Conservation (phyloP, 75 land plant species). For the Cunninghamia lanceolata region DNA sequence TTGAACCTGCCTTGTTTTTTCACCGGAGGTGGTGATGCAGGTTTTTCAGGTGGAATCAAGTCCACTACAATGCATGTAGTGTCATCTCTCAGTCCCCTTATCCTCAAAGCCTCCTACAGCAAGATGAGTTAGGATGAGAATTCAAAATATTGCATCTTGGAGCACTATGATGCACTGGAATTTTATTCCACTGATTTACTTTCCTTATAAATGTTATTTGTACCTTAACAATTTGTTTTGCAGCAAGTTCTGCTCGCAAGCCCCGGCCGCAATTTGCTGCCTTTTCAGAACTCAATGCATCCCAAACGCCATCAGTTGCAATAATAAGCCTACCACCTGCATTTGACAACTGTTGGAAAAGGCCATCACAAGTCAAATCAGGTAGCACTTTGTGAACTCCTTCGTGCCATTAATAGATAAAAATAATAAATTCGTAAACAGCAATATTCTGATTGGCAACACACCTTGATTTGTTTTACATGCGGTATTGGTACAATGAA, state of each 20-base stretch:
- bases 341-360: slow-evolving; percentile 56
- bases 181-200: background rate
- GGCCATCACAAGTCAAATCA: background rate
- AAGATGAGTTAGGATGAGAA: background rate
- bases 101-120: slow-evolving; percentile 71
- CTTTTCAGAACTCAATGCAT: slow-evolving; percentile 68
- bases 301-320: slow-evolving; percentile 99
- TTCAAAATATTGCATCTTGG: background rate
- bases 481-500: slow-evolving; percentile 94
- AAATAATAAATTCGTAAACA: background rate
- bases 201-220: background rate
- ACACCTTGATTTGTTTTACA: slow-evolving; percentile 96
- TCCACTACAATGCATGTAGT: slow-evolving; percentile 97
- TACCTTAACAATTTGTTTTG: slow-evolving; percentile 89
- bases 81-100: slow-evolving; percentile 87
- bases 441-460: background rate
- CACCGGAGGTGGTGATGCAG: slow-evolving; percentile 47
- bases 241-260: slow-evolving; percentile 81
- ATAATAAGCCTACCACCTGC: slow-evolving; percentile 92
- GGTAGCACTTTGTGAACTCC: background rate
- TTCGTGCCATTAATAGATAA: background rate
- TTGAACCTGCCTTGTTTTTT: slow-evolving; percentile 78
- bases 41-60: slow-evolving; percentile 67
- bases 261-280: slow-evolving; percentile 81
- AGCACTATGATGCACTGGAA: background rate